Percentiles rank a stretch among this genome's conserved stretches.
Evolutionary conservation across 768 basidiomycete species (phyloP).

Genomic region (Glaciozyma antarctica): DNA sequence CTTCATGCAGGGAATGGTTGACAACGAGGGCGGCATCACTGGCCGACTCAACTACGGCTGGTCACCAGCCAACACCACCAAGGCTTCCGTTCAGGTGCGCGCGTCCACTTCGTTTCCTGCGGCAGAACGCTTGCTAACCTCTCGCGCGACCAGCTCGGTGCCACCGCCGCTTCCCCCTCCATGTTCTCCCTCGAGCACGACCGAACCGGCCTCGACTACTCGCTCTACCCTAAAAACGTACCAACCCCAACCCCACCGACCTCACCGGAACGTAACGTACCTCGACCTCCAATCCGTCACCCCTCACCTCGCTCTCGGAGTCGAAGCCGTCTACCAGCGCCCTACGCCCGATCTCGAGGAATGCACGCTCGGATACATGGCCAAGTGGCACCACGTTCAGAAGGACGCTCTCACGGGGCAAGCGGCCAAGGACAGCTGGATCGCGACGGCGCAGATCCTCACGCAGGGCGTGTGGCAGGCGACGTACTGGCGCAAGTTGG

Average conservation of each 20-base stretch:
- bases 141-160: conserved; percentile 54
- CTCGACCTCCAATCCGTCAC: conserved; percentile 88
- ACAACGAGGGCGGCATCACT: conserved; percentile 83
- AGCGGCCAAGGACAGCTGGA: conserved; percentile 27
- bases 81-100: conserved; percentile 75
- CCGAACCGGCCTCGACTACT: conserved; percentile 77
- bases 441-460: conserved; percentile 40
- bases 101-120: conserved; percentile 3
- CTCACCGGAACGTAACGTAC: conserved; percentile 83
- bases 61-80: conserved; percentile 65
- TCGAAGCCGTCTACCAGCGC: conserved; percentile 75
- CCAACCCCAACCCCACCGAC: conserved; percentile 81
- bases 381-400: conserved; percentile 53
- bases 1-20: conserved; percentile 85
- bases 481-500: conserved; percentile 92
- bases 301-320: conserved; percentile 76
- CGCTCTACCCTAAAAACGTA: conserved; percentile 73
- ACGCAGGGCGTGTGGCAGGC: conserved; percentile 62
- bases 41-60: conserved; percentile 84
- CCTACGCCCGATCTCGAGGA: conserved; percentile 48
- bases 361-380: conserved; percentile 57
- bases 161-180: conserved; percentile 60
- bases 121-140: background rate
- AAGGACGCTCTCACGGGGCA: conserved; percentile 24
- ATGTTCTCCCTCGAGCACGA: conserved; percentile 94